Percentiles rank a stretch among this genome's conserved stretches.
phyloP scores from a whole-genome alignment of 2,329 filamentous ascomycete genomes.

The Epichloe bromicola region DNA sequence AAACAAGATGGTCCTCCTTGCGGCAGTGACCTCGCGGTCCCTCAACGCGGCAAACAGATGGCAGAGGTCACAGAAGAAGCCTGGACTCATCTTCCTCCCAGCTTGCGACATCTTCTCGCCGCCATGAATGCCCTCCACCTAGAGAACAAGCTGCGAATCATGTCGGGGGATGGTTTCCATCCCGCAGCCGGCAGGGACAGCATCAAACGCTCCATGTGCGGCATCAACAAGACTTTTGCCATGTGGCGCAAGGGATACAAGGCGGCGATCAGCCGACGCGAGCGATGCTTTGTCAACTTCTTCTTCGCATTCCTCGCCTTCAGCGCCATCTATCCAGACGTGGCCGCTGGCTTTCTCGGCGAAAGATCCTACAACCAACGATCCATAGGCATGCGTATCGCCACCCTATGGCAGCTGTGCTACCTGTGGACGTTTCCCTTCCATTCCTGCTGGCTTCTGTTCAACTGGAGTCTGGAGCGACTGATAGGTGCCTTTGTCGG shows the following conservation, averaged over 20 bases:
- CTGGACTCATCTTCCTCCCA: slow-evolving; percentile 5
- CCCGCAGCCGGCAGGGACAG: slow-evolving; percentile 5
- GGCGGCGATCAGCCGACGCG: slow-evolving; percentile 6
- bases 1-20: background rate
- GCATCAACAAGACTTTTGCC: slow-evolving; percentile 7
- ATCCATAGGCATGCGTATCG: slow-evolving; percentile 10
- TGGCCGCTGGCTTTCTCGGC: slow-evolving; percentile 10
- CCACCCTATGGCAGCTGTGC: slow-evolving; percentile 9
- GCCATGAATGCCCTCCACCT: slow-evolving; percentile 7
- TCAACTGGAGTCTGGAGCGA: slow-evolving; percentile 12
- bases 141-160: slow-evolving; percentile 6
- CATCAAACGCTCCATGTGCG: slow-evolving; percentile 4
- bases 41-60: background rate
- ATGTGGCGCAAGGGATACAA: slow-evolving; percentile 10
- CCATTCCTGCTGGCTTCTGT: slow-evolving; percentile 10
- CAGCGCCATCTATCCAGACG: slow-evolving; percentile 9
- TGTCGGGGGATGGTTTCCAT: slow-evolving; percentile 6
- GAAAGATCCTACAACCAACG: slow-evolving; percentile 12
- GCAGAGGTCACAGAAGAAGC: slow-evolving; percentile 5
- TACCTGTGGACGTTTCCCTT: slow-evolving; percentile 9
- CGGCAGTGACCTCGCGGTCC: background rate
- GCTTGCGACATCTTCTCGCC: slow-evolving; percentile 6
- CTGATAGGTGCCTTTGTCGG: slow-evolving; percentile 10
- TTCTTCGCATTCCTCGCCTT: slow-evolving; percentile 11
- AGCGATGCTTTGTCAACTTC: slow-evolving; percentile 8